Base-by-base conservation (phyloP, 371 early-diverging fungal genomes). In the Dichotomocladium elegans region DNA sequence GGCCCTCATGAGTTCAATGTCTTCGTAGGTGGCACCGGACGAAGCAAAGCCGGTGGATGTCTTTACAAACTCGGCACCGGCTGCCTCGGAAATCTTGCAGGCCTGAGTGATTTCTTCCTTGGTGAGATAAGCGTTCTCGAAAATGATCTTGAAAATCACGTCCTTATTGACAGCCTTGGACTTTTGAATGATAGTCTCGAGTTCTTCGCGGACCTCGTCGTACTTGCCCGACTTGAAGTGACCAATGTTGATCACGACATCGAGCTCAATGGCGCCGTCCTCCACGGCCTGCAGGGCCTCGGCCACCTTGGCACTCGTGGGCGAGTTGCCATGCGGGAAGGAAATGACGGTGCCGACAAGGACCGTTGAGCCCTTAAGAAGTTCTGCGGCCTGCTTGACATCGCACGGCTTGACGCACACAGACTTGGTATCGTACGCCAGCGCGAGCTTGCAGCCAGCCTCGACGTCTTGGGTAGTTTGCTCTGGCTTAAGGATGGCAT, bases 361-460 rank as follows among this genome's bases (percentile, higher is more conserved):
- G 2, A 85, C 86, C 28, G 51, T 58, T 2, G 77, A 70, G 24
- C 62, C 79, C 24, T 68, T 45, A 5, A 85, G 64, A 3, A 66
- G 45, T 4, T 71, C 66, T 25, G 66, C 52, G 1, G 83, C 85
- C 30, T 79, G 66, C 48, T 64, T 67, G 10, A 85, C 82, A 51
- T 85, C 84, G 60, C 86, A 84, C 15, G 86, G 83, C 45, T 80
- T 82, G 49, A 83, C 85, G 55, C 86, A 85, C 7, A 85, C 85
- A 30, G 83, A 82, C 47, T 74, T 77, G 14, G 71, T 60, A 6
- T 80, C 61, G 68, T 82, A 84, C 46, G 74, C 55, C 6, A 61
- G 70, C 29, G 84, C 80, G 19, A 84, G 63, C 22, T 60, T 43
- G 62, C 86, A 85, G 2, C 82, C 85, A 17, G 63, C 58, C 19